Conservation (phyloP, 164 flowering plant species). For the Aristolochia fimbriata region DNA sequence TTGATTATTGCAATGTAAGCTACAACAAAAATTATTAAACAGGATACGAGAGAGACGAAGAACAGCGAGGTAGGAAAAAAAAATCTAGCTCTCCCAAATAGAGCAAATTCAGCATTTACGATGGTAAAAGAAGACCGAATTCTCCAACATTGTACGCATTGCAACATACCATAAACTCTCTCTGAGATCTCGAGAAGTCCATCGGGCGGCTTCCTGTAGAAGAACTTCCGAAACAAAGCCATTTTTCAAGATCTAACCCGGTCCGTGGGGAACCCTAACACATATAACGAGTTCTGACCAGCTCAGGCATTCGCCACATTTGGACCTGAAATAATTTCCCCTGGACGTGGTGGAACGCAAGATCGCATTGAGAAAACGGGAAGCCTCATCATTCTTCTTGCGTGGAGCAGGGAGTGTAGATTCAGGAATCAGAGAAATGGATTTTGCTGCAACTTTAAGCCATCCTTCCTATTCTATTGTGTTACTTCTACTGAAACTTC, state of each 20-base stretch:
- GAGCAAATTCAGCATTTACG: background rate
- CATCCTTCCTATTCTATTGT: background rate
- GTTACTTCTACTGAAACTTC: constrained; percentile 5
- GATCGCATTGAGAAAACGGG: background rate
- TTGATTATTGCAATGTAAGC: too few relatives aligned
- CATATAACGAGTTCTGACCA: background rate
- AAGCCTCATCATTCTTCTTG: background rate
- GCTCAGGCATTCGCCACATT: constrained; percentile 3
- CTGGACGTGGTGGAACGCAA: background rate
- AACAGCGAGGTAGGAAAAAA: background rate
- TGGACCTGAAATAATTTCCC: background rate
- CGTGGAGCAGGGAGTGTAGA: constrained; percentile 1
- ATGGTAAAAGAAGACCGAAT: background rate
- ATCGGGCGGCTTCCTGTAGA: constrained; percentile 51
- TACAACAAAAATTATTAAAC: background rate
- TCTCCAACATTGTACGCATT: too few relatives aligned
- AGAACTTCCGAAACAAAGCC: constrained; percentile 49
- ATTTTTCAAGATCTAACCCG: constrained; percentile 9
- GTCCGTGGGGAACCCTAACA: constrained; percentile 11
- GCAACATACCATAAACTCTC: constrained; percentile 36
- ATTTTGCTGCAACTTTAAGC: constrained; percentile 14
- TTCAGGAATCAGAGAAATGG: constrained; percentile 4
- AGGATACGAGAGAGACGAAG: background rate
- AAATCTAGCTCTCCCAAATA: background rate
- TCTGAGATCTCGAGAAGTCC: constrained; percentile 59